Evolutionary conservation across 208 protist genomes (phyloP), one percentile per base, ranked within the genome.

Genomic region (Leishmania aethiopica): DNA sequence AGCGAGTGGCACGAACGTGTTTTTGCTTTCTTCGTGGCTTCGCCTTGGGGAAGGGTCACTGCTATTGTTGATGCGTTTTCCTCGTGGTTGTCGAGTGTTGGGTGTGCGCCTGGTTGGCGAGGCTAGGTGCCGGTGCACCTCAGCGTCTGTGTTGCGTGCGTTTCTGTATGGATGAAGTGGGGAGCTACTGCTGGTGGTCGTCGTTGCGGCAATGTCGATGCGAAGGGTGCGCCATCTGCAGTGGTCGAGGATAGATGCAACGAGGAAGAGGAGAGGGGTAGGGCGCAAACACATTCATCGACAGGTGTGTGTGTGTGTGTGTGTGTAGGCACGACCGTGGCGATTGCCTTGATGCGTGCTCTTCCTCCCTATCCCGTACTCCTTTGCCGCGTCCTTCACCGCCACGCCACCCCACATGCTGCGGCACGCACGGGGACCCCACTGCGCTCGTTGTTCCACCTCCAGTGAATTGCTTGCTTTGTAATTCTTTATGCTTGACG

Each of bases 271-370:
- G 19, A 67, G 60, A 73, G 73, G 35, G 59, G 42, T 49, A 45
- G 32, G 77, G 40, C 45, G 47, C 42, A 77, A 83, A 72, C 17
- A 79, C 55, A 74, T 74, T 55, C 40, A 67, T 72, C 32, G 35
- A 35, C 37, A 17, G 47, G 67, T 78, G 49, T 70, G 55, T 55
- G 10, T 78, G 49, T 70, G 55, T 55, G 11, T 22, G 1, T 55
- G 67, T 78, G 37, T 70, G 55, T 55, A 0, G 0, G 15, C 22
- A 37, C 62, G 32, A 32, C 62, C 2, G 32, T 67, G 8, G 0
- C 32, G 32, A 40, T 22, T 22, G 62, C 62, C 28, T 35, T 40
- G 28, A 19, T 40, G 32, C 32, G 32, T 22, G 32, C 32, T 37
- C 62, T 37, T 40, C 62, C 5, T 25, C 32, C 13, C 32, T 19